Evolutionary conservation across 495 filamentous ascomycete genomes (phyloP).

Genomic region (Podospora sp.): DNA sequence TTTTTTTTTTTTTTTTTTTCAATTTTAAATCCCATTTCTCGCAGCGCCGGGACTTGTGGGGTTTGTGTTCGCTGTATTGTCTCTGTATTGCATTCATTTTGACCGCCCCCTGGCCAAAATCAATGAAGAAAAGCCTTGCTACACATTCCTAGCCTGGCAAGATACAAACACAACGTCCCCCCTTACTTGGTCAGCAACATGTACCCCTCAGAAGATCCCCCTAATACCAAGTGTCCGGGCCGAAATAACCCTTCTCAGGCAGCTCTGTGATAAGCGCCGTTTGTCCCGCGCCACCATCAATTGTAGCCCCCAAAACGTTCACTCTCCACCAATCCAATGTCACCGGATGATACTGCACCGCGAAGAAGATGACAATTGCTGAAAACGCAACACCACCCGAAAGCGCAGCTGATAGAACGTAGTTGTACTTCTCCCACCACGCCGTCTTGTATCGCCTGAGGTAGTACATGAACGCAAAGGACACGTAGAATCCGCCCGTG

Average conservation of each 20-base stretch:
- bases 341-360: slow-evolving; percentile 49
- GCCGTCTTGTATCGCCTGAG: slow-evolving; percentile 28
- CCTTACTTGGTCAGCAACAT: too few relatives aligned
- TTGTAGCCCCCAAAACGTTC: neutral
- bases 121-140: too few relatives aligned
- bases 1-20: too few relatives aligned
- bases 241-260: slow-evolving; percentile 5
- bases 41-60: too few relatives aligned
- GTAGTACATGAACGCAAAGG: slow-evolving; percentile 19
- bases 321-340: slow-evolving; percentile 60
- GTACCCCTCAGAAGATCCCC: too few relatives aligned
- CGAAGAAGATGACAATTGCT: slow-evolving; percentile 62
- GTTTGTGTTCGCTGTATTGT: too few relatives aligned
- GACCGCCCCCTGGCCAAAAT: too few relatives aligned
- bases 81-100: too few relatives aligned
- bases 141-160: too few relatives aligned
- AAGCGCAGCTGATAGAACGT: slow-evolving; percentile 50
- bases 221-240: neutral
- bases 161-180: too few relatives aligned
- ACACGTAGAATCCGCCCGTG: slow-evolving; percentile 16
- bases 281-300: neutral
- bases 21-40: too few relatives aligned
- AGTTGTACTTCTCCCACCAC: slow-evolving; percentile 61
- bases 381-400: slow-evolving; percentile 54
- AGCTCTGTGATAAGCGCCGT: neutral